These are phyloP conservation scores for Trichoderma reesei DNA, from an alignment of 495 filamentous ascomycete species.

Conservation along the genomic window DNA sequence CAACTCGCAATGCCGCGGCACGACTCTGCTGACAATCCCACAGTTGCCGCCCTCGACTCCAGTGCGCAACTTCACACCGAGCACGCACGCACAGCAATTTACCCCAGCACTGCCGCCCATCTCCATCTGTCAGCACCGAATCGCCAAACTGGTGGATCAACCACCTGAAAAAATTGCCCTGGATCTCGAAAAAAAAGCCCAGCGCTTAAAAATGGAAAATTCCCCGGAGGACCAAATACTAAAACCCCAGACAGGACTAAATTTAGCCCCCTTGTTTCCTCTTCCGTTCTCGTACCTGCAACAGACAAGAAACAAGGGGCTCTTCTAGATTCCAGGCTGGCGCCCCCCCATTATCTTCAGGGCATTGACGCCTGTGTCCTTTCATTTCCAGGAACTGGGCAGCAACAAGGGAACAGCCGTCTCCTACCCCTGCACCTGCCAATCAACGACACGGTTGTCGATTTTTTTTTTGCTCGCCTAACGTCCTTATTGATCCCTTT, in stretches of 20 bases:
- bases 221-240: neutral
- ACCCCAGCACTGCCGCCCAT: no score
- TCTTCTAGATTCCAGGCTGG: no score
- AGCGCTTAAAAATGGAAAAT: neutral
- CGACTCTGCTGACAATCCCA: no score
- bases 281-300: neutral
- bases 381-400: neutral
- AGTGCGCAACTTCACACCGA: no score
- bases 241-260: neutral
- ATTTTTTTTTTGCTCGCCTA: neutral
- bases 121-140: no score
- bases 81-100: no score
- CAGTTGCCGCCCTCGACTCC: no score
- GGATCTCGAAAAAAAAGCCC: no score
- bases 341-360: neutral
- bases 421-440: neutral
- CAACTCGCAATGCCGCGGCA: no score
- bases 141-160: neutral
- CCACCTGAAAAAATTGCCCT: neutral
- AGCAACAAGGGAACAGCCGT: no score
- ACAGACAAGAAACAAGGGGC: constrained; percentile 3
- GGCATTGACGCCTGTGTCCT: neutral
- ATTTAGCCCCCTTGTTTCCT: neutral
- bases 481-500: no score
- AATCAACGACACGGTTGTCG: neutral